Percentiles rank a stretch among this genome's conserved stretches.
These are phyloP conservation scores for Berkeleyomyces basicola DNA, from an alignment of 2,329 filamentous ascomycete species.

Conservation along the genomic window DNA sequence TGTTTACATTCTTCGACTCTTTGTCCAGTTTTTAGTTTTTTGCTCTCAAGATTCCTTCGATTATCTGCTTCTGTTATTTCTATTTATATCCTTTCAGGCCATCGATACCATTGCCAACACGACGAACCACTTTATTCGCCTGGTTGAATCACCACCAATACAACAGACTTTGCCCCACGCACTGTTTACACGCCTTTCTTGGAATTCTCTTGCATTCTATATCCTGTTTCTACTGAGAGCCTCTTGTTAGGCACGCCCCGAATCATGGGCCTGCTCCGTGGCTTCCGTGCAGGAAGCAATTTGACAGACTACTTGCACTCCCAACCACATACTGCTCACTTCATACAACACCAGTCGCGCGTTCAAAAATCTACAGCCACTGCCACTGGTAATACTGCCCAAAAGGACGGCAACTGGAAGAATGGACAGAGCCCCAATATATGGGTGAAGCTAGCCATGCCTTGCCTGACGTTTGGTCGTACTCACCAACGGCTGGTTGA, in stretches of 20 bases:
- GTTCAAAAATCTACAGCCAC: background rate
- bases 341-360: background rate
- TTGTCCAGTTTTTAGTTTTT: no score
- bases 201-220: background rate
- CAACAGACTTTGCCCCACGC: background rate
- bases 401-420: slow-evolving; percentile 6
- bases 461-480: slow-evolving; percentile 11
- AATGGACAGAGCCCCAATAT: slow-evolving; percentile 5
- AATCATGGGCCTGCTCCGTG: background rate
- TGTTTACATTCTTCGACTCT: no score
- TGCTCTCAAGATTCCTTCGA: no score
- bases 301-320: background rate
- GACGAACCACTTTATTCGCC: background rate
- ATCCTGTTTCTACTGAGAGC: background rate
- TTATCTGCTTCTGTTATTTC: background rate
- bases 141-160: background rate
- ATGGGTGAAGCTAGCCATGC: slow-evolving; percentile 9
- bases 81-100: background rate
- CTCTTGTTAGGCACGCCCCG: background rate
- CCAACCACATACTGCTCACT: background rate
- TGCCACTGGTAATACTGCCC: background rate
- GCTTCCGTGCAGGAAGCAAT: background rate
- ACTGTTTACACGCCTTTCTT: background rate
- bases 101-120: background rate
- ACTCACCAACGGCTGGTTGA: slow-evolving; percentile 10